A percentile compares a stretch with the other conserved stretches of the same genome.
These are phyloP conservation scores for Yarrowia sp. DNA, from an alignment of 805 yeast species.

Conservation along the genomic window DNA sequence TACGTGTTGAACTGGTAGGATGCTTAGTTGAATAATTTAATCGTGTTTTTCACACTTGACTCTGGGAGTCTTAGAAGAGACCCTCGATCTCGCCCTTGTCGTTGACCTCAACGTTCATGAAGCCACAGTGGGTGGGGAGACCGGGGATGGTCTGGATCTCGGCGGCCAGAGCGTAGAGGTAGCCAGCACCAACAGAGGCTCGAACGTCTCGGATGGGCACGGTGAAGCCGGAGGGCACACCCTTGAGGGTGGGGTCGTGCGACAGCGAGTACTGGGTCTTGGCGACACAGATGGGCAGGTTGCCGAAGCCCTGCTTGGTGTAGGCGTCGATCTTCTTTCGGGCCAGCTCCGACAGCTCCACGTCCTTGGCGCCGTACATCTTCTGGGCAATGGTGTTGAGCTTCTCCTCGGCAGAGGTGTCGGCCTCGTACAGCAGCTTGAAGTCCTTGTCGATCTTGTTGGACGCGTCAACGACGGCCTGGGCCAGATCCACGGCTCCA, in stretches of 20 bases:
- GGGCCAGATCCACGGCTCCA: conserved; percentile 85
- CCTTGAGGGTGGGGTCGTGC: conserved; percentile 90
- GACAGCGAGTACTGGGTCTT: conserved; percentile 97
- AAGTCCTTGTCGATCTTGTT: conserved; percentile 58
- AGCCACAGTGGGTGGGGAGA: conserved; percentile 92
- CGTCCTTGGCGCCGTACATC: conserved; percentile 91
- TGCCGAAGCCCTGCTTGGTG: conserved; percentile 84
- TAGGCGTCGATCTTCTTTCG: conserved; percentile 80
- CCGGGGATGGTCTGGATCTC: conserved; percentile 98
- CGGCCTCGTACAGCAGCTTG: conserved; percentile 70
- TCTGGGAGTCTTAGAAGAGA: conserved; percentile 60
- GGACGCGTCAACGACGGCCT: conserved; percentile 79
- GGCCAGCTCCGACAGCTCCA: conserved; percentile 85
- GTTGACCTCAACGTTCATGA: conserved; percentile 94
- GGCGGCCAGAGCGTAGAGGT: conserved; percentile 93
- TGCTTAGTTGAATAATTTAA: conserved; percentile 37
- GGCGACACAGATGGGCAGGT: conserved; percentile 94
- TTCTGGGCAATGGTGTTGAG: conserved; percentile 77
- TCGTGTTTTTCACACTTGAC: conserved; percentile 5
- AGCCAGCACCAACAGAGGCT: conserved; percentile 96
- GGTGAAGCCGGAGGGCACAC: conserved; percentile 92
- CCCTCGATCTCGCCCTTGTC: conserved; percentile 95
- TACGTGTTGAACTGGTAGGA: conserved; percentile 38
- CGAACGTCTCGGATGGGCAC: conserved; percentile 95
- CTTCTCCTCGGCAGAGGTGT: conserved; percentile 77